Evolutionary conservation across 768 basidiomycete genomes (phyloP).

Genomic region (Ephemerocybe angulata): DNA sequence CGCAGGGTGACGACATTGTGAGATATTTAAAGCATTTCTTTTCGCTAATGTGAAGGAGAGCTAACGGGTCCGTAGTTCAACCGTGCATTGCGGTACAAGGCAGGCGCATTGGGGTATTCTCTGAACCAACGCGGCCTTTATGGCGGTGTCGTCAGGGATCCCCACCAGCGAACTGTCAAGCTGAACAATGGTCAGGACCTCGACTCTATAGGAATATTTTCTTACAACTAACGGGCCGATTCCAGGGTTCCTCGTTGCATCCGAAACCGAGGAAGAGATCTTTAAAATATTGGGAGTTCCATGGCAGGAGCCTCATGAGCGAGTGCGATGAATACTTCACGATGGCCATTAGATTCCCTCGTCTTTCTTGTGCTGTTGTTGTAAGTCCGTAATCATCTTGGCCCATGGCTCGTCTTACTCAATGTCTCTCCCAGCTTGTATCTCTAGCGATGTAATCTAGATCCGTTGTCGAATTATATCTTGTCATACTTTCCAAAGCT

Average conservation of each 20-base stretch:
- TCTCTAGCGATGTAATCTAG: no score
- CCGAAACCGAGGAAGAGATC: constrained; percentile 84
- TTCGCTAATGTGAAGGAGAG: neutral
- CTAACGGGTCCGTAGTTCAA: constrained; percentile 91
- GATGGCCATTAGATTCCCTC: no score
- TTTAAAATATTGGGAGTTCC: constrained; percentile 74
- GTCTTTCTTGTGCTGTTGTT: no score
- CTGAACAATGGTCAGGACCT: constrained; percentile 46
- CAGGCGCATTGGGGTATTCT: constrained; percentile 74
- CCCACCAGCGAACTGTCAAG: constrained; percentile 57
- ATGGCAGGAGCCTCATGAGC: constrained; percentile 79
- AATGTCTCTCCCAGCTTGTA: no score
- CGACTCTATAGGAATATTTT: neutral
- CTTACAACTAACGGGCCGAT: neutral
- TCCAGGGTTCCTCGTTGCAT: constrained; percentile 67
- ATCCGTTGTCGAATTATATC: no score
- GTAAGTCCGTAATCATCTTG: no score
- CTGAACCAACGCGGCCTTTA: constrained; percentile 87
- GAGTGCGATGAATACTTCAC: constrained; percentile 56
- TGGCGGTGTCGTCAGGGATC: constrained; percentile 67
- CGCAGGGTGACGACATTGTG: constrained; percentile 85
- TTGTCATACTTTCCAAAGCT: no score
- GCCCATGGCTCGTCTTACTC: no score
- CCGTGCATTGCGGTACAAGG: constrained; percentile 82
- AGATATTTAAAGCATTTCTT: constrained; percentile 3